Base-by-base conservation (phyloP, 2,329 filamentous ascomycete genomes). In the Fusarium redolens region DNA sequence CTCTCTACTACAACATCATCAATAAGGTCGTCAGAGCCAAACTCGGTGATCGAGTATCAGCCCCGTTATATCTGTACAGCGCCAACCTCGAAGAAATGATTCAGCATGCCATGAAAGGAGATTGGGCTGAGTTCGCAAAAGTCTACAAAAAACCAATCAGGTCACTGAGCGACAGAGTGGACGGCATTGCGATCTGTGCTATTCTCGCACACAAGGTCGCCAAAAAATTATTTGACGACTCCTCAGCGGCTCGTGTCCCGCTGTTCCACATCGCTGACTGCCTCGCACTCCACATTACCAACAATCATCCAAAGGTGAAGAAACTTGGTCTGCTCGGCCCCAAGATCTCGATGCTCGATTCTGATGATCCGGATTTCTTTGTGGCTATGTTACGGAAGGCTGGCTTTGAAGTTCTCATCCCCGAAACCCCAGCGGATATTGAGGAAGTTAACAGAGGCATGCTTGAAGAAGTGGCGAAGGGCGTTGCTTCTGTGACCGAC, bases 1-100 rank as follows among this genome's bases (percentile, higher is more conserved):
- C 56, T 3, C 61, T 63, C 2, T 61, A 63, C 15, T 61, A 63
- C 17, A 61, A 44, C 13, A 51, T 31, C 4, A 50, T 63, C 37
- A 63, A 51, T 9, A 43, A 41, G 25, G 44, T 28, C 3, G 55
- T 51, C 8, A 38, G 61, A 31, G n/a, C n/a, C 11, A 31, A 33
- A 25, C 20, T 30, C 9, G 61, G 55, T 10, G 28, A 37, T 9
- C 43, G 55, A 25, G 20, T 13, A 5, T n/a, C 61, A 7, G 61
- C 61, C 3, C 35, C 61, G 1, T 28, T 63, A 12, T 60, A 61
- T 15, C 20, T 63, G 28, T 43, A 61, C 35, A 62, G 61, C 31
- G 61, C 56, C 22, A 63, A 61, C 15, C 43, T 63, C 15, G 56
- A 63, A 41, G 44, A 61, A 11, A 63, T 63, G 61, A 50, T 63